Evolutionary conservation across 768 basidiomycete genomes (phyloP), one percentile per base, ranked within the genome.

Genomic region (Favolaschia claudopus): DNA sequence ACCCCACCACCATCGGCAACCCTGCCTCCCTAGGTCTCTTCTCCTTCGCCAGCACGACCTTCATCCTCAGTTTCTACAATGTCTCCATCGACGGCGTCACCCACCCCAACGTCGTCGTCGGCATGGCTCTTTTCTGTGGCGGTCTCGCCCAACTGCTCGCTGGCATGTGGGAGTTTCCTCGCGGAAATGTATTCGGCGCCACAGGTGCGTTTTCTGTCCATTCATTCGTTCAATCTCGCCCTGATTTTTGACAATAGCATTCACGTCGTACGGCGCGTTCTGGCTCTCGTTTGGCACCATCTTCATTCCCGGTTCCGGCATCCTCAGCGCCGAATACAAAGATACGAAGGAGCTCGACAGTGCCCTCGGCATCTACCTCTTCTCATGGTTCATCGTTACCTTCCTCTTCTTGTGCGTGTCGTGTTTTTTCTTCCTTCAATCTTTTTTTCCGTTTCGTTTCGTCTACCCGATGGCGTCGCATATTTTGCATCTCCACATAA

Each of bases 121-220:
- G 93, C 47, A 93, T 96, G 93, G 92, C 93, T 24, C 69, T 92
- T 64, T 91, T 87, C 74, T 85, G 85, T 60, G 95, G 94, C 62
- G 95, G 95, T 58, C 86, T 95, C 29, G 88, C 82, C 13, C 95
- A 96, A 70, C 79, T 96, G 42, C 76, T 95, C 34, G 94, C 93
- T 28, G 95, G 95, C 37, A 93, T 95, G 89, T 94, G 92, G 92
- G 88, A 89, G 73, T 89, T 88, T 75, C 84, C 86, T 15, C 74
- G 82, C 29, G 87, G 87, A 1, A 92, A 93, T 63, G 77, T 76
- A 0, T 91, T 92, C 61, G 89, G 87, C 64, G 90, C 83, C 12
- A 87, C 89, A 27, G 89, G 90, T 89, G 36, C 73, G 88, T 81
- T 80, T 1, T 82, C 82, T 71, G 72, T 78, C 1, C 79, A 79